Base-by-base conservation (phyloP, 208 protist species). In the Strigomonas culicis region DNA sequence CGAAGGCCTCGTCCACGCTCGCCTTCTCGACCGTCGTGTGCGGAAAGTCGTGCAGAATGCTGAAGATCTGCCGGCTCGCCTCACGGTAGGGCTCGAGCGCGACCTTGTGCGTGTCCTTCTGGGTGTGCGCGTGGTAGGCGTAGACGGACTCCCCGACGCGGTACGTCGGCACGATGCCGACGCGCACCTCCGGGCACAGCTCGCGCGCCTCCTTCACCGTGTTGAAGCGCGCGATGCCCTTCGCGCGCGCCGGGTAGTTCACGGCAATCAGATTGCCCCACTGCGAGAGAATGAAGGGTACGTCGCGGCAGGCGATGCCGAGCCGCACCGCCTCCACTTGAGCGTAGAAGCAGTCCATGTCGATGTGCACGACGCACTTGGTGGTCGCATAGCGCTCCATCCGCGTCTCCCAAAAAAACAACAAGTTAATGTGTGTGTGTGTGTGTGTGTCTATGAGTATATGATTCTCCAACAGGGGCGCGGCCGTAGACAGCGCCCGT, bases 301-400 rank as follows among this genome's bases (percentile, higher is more conserved):
- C 66, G 4, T 73, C 74, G 11, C 84, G 80, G 64, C 82, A 95
- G 67, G 88, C 85, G 27, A 92, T 70, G 25, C 87, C 80, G 30
- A 94, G 80, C 0, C 90, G 80, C 11, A 92, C 72, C 19, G 84
- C 83, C 77, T 97, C 93, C 56, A 95, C 90, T 55, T 97, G 89
- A 0, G 84, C 90, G 70, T 97, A 97, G 71, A 97, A 97, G 80
- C 85, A 95, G 67, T 97, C 93, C 81, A 97, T 89, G 70, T 97
- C 90, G 19, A 97, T 66, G 76, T 96, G 93, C 46, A 67, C 78
- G 31, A 97, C 93, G 74, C 79, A 85, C 13, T 66, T 50, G 19
- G 24, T 64, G 8, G 50, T 70, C 44, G 17, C 21, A 63, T 34
- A 22, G n/a, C n/a, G n/a, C n/a, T n/a, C n/a, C n/a, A n/a, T n/a